A percentile compares a stretch with the other conserved stretches of the same genome.
Evolutionary conservation across 345 rosid genomes (phyloP).

Genomic region (Eucalyptus cladocalyx): DNA sequence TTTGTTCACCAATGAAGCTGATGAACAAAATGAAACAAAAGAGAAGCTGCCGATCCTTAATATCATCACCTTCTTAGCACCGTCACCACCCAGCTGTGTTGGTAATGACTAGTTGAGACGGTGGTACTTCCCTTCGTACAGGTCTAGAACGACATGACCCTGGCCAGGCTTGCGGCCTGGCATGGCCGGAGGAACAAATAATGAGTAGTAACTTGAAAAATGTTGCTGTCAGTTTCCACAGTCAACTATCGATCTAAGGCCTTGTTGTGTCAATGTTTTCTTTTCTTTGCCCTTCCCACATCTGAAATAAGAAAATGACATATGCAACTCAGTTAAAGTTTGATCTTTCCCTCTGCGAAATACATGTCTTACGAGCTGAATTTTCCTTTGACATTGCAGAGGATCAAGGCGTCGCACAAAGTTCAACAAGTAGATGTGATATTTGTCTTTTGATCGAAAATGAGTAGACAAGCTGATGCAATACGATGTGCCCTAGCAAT

Average conservation of each 20-base stretch:
- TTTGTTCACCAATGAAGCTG: not conserved
- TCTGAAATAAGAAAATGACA: not conserved
- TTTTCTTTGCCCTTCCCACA: not conserved
- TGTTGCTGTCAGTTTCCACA: too few relatives aligned
- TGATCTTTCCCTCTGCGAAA: not conserved
- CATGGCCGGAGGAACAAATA: not conserved
- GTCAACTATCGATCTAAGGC: not conserved
- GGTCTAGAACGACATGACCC: not conserved
- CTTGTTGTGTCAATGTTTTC: not conserved
- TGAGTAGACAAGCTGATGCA: not conserved
- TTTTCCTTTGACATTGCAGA: not conserved
- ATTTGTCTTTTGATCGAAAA: not conserved
- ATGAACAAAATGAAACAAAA: not conserved
- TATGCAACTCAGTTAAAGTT: too few relatives aligned
- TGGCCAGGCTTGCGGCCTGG: not conserved
- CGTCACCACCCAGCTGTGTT: not conserved
- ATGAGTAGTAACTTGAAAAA: not conserved
- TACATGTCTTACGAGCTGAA: not conserved
- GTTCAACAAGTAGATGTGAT: not conserved
- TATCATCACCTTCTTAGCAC: not conserved
- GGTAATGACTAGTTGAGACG: not conserved
- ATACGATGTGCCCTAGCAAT: fast-evolving
- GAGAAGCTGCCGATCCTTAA: not conserved
- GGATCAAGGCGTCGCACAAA: fast-evolving
- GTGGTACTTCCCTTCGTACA: not conserved